phyloP scores from a whole-genome alignment of 2,329 filamentous ascomycete species.

The Aquanectria penicillioides region DNA sequence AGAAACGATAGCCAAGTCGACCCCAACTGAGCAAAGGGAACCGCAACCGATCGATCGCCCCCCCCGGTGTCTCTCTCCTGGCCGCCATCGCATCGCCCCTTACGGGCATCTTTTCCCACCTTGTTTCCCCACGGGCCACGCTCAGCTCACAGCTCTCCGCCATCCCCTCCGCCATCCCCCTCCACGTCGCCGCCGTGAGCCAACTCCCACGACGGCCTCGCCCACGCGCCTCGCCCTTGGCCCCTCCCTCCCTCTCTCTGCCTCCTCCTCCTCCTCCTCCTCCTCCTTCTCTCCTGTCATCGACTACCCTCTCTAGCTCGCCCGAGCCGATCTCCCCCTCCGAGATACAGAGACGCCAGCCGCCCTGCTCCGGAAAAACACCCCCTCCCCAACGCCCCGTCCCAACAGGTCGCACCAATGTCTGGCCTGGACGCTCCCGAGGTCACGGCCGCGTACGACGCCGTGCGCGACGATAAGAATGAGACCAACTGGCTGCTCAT shows the following conservation, averaged over 20 bases:
- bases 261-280: no score
- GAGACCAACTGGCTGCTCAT: constrained; percentile 74
- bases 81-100: not conserved
- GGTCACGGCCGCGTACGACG: constrained; percentile 71
- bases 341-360: no score
- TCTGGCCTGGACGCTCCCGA: constrained; percentile 67
- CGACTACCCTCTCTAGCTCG: no score
- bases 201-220: no score
- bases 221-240: no score
- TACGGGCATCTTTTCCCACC: not conserved
- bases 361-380: not conserved
- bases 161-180: not conserved
- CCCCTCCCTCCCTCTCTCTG: no score
- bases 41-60: constrained; percentile 11
- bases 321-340: no score
- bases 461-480: constrained; percentile 74
- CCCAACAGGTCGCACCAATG: constrained; percentile 50
- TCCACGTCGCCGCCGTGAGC: no score
- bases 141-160: not conserved
- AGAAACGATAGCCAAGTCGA: constrained; percentile 7
- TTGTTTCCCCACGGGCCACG: not conserved
- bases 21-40: constrained; percentile 11
- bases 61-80: not conserved
- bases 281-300: no score
- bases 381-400: not conserved